Conservation (phyloP, 345 rosid species). For the Eucalyptus decipiens region DNA sequence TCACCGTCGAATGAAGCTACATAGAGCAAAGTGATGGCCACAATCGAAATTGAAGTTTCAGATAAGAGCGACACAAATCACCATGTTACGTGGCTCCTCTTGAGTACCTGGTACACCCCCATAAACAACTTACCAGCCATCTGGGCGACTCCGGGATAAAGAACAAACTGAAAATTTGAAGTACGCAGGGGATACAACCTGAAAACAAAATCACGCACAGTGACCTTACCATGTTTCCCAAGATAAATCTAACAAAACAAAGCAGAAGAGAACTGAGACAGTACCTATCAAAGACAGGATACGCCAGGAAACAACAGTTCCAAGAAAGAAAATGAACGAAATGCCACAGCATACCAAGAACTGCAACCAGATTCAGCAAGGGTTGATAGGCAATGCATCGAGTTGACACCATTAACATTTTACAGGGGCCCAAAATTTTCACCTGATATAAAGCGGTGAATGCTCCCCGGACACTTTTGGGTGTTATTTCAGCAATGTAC, state of each 20-base stretch:
- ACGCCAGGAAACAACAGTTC: slow-evolving; percentile 18
- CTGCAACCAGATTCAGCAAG: background rate
- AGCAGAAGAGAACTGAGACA: background rate
- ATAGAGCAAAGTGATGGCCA: background rate
- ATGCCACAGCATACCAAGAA: slow-evolving; percentile 8
- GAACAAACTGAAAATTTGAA: slow-evolving; percentile 15
- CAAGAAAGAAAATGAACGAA: slow-evolving; percentile 2
- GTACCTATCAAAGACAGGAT: slow-evolving; percentile 4
- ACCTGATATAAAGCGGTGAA: background rate
- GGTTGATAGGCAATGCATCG: background rate
- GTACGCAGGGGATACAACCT: slow-evolving; percentile 15
- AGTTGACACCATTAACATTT: background rate
- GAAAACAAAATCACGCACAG: background rate
- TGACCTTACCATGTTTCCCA: background rate
- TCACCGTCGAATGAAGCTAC: background rate
- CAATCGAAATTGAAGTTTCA: background rate
- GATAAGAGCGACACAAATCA: background rate
- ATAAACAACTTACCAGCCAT: slow-evolving; percentile 25
- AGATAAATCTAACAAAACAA: background rate
- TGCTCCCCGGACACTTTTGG: background rate
- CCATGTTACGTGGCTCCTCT: background rate
- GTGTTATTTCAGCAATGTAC: slow-evolving; percentile 7
- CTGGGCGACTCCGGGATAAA: slow-evolving; percentile 40
- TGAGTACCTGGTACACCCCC: background rate
- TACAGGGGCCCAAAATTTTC: background rate